Evolutionary conservation across 1,284 basidiomycete genomes (phyloP), one percentile per base, ranked within the genome.

Genomic region (Irpex lacteus): DNA sequence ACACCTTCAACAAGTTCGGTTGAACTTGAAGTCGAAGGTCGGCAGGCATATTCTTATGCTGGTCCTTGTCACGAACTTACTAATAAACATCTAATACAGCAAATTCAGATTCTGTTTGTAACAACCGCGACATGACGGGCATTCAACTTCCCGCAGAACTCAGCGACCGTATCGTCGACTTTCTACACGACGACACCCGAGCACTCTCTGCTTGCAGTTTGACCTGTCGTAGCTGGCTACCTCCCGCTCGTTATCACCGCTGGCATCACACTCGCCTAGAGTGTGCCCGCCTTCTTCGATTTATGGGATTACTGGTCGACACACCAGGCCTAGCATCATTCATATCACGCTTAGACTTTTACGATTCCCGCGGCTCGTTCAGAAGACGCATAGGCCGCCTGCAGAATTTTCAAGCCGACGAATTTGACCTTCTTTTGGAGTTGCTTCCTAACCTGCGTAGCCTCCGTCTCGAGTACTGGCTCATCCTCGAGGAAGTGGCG

Each of bases 211-310:
- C 70, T 1, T 75, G 73, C 63, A 71, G 70, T 59, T 69, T 76
- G 6, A 73, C 72, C 34, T 75, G 70, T 66, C 73, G 70, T 65
- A 61, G 67, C 13, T 77, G 74, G 74, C 68, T 74, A 26, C 68
- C 71, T 18, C 62, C 73, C 11, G 67, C 71, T 18, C 73, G 75
- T n/a, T 73, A 71, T 62, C 72, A 76, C 61, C 69, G 49, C 34
- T 69, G 67, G 60, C 15, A 50, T 8, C 26, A 49, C 13, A 50
- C 65, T 34, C 37, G 26, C n/a, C 59, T 68, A 26, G 26, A 36
- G 34, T 8, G 54, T 8, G 6, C 13, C 26, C 54, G 54, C 7
- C 26, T 56, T 36, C 54, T 36, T 26, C 21, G 7, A 13, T 64
- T 67, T 49, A 15, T 52, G 19, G 21, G 19, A 9, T 37, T 67